Percentiles rank a stretch among this genome's conserved stretches.
These are phyloP conservation scores for Ilyonectria robusta DNA, from an alignment of 2,329 filamentous ascomycete genomes.

Conservation along the genomic window DNA sequence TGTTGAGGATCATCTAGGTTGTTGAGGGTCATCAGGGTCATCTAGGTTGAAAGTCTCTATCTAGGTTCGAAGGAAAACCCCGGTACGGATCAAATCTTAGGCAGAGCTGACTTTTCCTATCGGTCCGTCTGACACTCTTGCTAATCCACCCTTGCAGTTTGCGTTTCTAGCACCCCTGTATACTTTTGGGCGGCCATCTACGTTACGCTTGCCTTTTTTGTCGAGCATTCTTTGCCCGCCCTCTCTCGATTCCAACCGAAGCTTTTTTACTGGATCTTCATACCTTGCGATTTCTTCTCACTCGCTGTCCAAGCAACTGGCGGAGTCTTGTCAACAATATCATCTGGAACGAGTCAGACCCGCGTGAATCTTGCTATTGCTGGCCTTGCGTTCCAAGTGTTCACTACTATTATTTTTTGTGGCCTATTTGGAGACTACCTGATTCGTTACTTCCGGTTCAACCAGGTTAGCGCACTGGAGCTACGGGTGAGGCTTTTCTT, in stretches of 20 bases:
- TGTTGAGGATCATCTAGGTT: too few species aligned
- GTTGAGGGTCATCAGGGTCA: too few species aligned
- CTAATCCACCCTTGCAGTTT: slow-evolving; percentile 16
- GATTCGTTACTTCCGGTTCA: slow-evolving; percentile 40
- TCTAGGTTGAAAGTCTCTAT: too few species aligned
- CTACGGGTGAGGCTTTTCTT: slow-evolving; percentile 43
- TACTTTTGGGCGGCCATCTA: slow-evolving; percentile 56
- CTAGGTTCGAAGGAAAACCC: too few species aligned
- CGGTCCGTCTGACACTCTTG: too few species aligned
- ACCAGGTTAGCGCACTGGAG: neutral
- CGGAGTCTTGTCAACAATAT: slow-evolving; percentile 59
- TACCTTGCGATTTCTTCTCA: slow-evolving; percentile 65
- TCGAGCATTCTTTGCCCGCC: slow-evolving; percentile 42
- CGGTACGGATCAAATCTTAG: too few species aligned
- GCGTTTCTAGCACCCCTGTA: slow-evolving; percentile 60
- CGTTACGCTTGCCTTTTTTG: slow-evolving; percentile 30
- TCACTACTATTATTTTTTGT: slow-evolving; percentile 61
- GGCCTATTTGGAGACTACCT: slow-evolving; percentile 59
- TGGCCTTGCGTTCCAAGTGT: slow-evolving; percentile 65
- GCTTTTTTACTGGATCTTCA: slow-evolving; percentile 56
- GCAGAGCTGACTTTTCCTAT: too few species aligned
- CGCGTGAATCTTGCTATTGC: slow-evolving; percentile 65
- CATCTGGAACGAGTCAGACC: slow-evolving; percentile 53
- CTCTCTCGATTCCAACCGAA: slow-evolving; percentile 53
- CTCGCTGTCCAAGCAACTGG: slow-evolving; percentile 66